Evolutionary conservation across 148 eudicot species (phyloP).

Genomic region (Rhododendron ferrugineum): DNA sequence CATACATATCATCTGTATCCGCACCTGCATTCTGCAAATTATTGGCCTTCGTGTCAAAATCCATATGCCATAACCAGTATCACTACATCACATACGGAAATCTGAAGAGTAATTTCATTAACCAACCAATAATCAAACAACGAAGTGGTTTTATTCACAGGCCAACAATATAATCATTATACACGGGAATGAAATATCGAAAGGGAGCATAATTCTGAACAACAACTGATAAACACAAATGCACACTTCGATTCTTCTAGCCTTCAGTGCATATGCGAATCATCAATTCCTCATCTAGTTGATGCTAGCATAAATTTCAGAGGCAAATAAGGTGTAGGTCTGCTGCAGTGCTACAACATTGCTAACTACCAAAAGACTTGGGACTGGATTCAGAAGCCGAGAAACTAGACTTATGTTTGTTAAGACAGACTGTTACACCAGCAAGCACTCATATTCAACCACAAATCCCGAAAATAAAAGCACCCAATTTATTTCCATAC

Average conservation of each 20-base stretch:
- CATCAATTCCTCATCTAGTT: background rate
- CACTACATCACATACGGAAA: background rate
- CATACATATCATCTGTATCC: conserved; percentile 96
- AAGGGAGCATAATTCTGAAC: background rate
- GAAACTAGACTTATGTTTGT: background rate
- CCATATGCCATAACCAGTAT: background rate
- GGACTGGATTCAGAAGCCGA: background rate
- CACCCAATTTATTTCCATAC: background rate
- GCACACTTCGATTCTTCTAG: background rate
- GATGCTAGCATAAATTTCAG: background rate
- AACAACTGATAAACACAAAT: background rate
- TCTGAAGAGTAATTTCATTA: background rate
- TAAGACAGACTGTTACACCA: background rate
- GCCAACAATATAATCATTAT: background rate
- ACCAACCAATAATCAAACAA: background rate
- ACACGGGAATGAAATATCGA: background rate
- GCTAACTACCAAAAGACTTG: background rate
- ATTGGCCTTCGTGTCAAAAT: background rate
- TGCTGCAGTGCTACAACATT: background rate
- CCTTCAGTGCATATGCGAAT: background rate
- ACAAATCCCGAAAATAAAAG: background rate
- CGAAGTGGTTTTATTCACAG: background rate
- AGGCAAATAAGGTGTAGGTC: background rate
- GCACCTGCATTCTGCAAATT: conserved; percentile 71
- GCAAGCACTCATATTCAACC: background rate